phyloP scores from a whole-genome alignment of 2,329 filamentous ascomycete species.

The Calycina herbarum region DNA sequence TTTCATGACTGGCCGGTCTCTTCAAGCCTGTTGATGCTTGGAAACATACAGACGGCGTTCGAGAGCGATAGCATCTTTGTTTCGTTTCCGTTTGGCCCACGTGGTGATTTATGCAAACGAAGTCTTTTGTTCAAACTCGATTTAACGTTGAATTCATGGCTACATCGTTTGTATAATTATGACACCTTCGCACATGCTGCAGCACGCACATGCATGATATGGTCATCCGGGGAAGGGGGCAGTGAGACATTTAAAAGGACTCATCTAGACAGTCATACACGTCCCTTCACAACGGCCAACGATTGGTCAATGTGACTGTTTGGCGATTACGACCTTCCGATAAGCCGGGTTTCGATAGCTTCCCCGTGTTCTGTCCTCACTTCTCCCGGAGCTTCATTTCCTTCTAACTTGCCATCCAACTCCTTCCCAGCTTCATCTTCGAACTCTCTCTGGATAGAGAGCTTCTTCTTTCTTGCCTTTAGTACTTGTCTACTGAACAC shows the following conservation, averaged over 20 bases:
- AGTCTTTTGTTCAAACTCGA: not conserved
- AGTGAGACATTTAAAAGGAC: conserved; percentile 11
- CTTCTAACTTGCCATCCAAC: conserved; percentile 8
- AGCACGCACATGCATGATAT: not conserved
- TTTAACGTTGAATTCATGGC: not conserved
- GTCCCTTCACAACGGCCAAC: not conserved
- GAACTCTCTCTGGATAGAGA: conserved; percentile 1
- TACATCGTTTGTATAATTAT: not conserved
- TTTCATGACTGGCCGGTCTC: not conserved
- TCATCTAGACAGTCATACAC: conserved; percentile 19
- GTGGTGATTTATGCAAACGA: not conserved
- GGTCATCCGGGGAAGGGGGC: not conserved
- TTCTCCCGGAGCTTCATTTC: not conserved
- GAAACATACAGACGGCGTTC: not conserved
- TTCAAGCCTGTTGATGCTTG: not conserved
- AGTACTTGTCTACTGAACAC: not conserved
- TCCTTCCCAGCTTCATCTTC: not conserved
- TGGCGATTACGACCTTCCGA: conserved; percentile 16
- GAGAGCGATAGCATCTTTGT: not conserved
- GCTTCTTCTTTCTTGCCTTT: not conserved
- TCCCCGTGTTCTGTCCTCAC: not conserved
- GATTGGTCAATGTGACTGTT: conserved; percentile 18
- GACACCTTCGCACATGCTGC: conserved; percentile 6
- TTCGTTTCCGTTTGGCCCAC: not conserved
- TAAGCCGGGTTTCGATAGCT: conserved; percentile 2